A percentile compares a stretch with the other conserved stretches of the same genome.
phyloP scores from a whole-genome alignment of 352 stramenopile species.

The Globisporangium mamillatum region DNA sequence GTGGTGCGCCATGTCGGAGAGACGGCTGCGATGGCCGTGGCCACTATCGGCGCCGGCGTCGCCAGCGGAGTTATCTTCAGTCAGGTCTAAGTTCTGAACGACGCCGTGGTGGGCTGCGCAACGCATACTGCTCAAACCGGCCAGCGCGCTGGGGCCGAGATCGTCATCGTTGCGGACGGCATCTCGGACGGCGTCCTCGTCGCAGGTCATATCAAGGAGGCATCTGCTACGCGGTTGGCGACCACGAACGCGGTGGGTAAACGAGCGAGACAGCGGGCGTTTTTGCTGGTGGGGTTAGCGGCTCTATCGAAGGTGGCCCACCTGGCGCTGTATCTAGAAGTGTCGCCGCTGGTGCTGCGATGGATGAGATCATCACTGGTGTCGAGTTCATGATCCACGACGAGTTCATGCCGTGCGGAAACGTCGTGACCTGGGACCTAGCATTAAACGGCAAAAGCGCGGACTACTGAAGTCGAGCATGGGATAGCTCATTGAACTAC shows the following conservation, averaged over 20 bases:
- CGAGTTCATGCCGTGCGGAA: constrained; percentile 13
- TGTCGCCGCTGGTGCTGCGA: constrained; percentile 11
- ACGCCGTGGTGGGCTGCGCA: too few species aligned
- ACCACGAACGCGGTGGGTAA: constrained; percentile 3
- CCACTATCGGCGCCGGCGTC: too few species aligned
- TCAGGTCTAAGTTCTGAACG: too few species aligned
- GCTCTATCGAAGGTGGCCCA: constrained; percentile 9
- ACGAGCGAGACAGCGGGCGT: constrained; percentile 9
- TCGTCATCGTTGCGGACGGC: constrained; percentile 6
- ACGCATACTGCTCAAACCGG: background rate
- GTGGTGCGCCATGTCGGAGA: too few species aligned
- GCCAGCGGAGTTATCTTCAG: too few species aligned
- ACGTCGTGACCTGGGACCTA: constrained; percentile 13
- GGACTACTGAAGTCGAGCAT: background rate
- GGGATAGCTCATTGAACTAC: too few species aligned
- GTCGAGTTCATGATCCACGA: constrained; percentile 12
- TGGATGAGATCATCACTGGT: constrained; percentile 17
- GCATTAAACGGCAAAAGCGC: background rate
- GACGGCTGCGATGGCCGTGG: too few species aligned
- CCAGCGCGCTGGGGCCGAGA: background rate
- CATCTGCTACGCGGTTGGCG: background rate
- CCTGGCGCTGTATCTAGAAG: constrained; percentile 11
- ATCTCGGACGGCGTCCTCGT: constrained; percentile 10
- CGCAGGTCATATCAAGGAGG: too few species aligned
- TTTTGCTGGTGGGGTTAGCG: constrained; percentile 11